Conservation (phyloP, 208 protist genomes). For the Trichomonas tenax region DNA sequence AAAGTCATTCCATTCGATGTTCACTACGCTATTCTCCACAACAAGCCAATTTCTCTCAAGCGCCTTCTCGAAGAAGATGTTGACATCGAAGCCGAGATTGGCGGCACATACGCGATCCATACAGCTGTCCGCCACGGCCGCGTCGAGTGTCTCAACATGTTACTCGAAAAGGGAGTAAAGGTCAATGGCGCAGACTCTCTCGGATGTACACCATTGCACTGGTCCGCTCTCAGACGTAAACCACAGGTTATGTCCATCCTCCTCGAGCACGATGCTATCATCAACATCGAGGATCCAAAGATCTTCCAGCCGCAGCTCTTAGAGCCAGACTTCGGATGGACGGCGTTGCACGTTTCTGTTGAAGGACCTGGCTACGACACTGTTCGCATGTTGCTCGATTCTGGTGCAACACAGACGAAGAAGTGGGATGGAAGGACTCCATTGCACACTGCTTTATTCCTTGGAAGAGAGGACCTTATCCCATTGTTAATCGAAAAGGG, state of each 20-base stretch:
- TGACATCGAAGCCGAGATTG: background rate
- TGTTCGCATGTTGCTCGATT: background rate
- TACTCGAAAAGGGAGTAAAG: background rate
- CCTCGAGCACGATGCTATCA: background rate
- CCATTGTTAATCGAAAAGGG: background rate
- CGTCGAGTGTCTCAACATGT: background rate
- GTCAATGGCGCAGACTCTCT: background rate
- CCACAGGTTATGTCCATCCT: background rate
- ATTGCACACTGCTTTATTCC: background rate
- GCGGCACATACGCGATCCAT: background rate
- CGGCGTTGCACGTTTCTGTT: background rate
- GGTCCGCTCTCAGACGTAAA: background rate
- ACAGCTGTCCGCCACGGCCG: background rate
- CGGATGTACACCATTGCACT: background rate
- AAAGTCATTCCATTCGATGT: background rate
- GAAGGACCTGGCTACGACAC: background rate
- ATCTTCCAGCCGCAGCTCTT: background rate
- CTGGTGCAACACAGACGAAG: background rate
- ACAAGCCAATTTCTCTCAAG: background rate
- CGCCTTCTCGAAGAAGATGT: background rate
- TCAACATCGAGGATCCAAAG: background rate
- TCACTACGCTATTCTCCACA: conserved; percentile 1
- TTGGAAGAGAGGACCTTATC: background rate
- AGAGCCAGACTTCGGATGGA: background rate
- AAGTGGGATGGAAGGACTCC: conserved; percentile 16